Base-by-base conservation (phyloP, 768 basidiomycete genomes). In the Podaxis pistillaris region DNA sequence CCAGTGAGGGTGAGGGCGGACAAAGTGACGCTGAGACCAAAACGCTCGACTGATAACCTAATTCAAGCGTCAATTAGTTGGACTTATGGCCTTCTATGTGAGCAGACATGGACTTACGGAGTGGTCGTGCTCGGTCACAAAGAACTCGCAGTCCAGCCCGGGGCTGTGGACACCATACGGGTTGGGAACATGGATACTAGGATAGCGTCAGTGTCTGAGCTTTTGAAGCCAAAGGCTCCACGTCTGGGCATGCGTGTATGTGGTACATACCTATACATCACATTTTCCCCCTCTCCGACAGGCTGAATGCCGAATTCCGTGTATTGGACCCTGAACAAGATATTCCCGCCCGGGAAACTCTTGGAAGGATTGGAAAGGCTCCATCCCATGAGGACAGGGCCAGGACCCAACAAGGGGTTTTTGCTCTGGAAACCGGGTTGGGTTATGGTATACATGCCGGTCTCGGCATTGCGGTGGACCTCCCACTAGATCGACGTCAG, bases 181-280 rank as follows among this genome's bases (percentile, higher is more conserved):
- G n/a, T 57, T 49, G 13, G 58, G 58, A 24, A 59, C 58, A 13
- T 26, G 24, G 6, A 59, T 37, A 37, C 58, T 59, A 44, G 24
- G n/a, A 17, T 22, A 13, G 15, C 8, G 15, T 46, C 9, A 9
- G 44, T 6, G 7, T 17, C 24, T 41, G 13, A 13, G 7, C 28
- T 19, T 28, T 19, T 33, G 3, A 47, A 49, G 56, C 24, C 19
- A 28, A 28, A 6, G 28, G 28, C 28, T 28, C 28, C 4, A 28
- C 28, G 28, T 28, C 28, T 4, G 28, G 28, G 28, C 4, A 28
- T 6, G 28, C 5, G 28, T 28, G 5, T 28, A 6, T 28, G 4
- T 22, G 15, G 38, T 12, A 33, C 56, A 17, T 58, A 58, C 56
- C 56, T 47, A 26, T 49, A 58, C 17, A 46, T 36, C 44, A 46